A percentile compares a stretch with the other conserved stretches of the same genome.
Conservation (phyloP, 2,329 filamentous ascomycete species). For the Aspergillus luchuensis region DNA sequence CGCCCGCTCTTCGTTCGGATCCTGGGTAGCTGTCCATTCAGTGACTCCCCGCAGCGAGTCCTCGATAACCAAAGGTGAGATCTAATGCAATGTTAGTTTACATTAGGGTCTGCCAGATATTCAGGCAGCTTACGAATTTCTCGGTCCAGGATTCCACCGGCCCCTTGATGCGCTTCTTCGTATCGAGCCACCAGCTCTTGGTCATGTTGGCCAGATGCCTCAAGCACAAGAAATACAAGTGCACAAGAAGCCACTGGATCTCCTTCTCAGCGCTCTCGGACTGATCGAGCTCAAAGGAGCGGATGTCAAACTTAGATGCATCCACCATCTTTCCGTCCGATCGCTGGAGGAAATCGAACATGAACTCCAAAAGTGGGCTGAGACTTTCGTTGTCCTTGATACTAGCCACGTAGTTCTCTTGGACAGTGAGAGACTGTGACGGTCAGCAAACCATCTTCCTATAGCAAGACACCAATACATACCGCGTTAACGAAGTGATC, state of each 20-base stretch:
- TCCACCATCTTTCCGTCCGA: constrained; percentile 71
- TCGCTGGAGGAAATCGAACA: constrained; percentile 82
- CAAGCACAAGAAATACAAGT: constrained; percentile 81
- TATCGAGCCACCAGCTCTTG: constrained; percentile 81
- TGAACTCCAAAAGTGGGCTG: constrained; percentile 70
- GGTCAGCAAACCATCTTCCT: constrained; percentile 26
- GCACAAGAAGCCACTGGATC: constrained; percentile 79
- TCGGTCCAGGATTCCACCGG: constrained; percentile 84
- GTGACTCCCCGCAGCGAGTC: constrained; percentile 44
- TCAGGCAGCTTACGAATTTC: constrained; percentile 76
- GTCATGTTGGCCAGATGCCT: constrained; percentile 76
- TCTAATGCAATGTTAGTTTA: constrained; percentile 29
- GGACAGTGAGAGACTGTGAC: constrained; percentile 71
- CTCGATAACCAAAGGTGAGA: constrained; percentile 46
- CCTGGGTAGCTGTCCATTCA: constrained; percentile 47
- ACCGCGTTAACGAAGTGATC: constrained; percentile 75
- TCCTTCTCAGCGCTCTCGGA: constrained; percentile 70
- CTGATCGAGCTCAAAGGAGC: constrained; percentile 60
- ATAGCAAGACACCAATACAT: constrained; percentile 21
- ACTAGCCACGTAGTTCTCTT: constrained; percentile 75
- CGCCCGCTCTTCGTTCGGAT: constrained; percentile 53
- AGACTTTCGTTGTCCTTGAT: constrained; percentile 75
- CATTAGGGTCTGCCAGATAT: too few species aligned
- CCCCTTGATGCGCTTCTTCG: constrained; percentile 75
- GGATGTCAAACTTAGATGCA: constrained; percentile 69